Base-by-base conservation (phyloP, 73 alveolate genomes). In the Durusdinium trenchii region DNA sequence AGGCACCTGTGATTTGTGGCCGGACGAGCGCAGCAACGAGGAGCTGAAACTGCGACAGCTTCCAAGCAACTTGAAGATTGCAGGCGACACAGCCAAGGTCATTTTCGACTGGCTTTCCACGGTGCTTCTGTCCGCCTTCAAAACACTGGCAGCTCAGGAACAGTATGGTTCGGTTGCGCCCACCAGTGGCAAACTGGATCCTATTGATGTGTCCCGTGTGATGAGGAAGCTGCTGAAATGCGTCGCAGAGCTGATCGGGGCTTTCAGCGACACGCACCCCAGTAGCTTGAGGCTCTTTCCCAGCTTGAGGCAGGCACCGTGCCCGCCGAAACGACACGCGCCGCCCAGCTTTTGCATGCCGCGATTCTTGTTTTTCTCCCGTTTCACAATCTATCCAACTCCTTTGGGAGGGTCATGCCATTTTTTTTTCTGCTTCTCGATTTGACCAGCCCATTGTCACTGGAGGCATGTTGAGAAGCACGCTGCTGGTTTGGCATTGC, bases 251-350 rank as follows among this genome's bases (percentile, higher is more conserved):
- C 96, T 90, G 28, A 67, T 73, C 42, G 86, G 86, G 0, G 96
- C 96, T 10, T 90, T 73, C 86, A 43, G 96, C 18, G 96, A 90
- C 57, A 75, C 83, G 38, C 96, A 90, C 52, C 96, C 96, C 28
- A 90, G 96, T 50, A 64, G 96, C 86, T 50, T 90, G 86, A 75
- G 96, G 50, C 96, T 90, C n/a, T 90, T 90, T 52, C 96, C 96
- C n/a, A 90, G 96, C 96, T 40, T 90, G 73, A 75, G 96, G 89
- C 64, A n/a, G n/a, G n/a, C n/a, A n/a, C n/a, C n/a, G 62, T 3
- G 52, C 12, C 32, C 12, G 69, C 38, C 51, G 35, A 73, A 73
- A 23, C n/a, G 54, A 57, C 23, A 60, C n/a, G 73, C 18, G 30
- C n/a, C 73, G n/a, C 73, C 18, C 73, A 60, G 69, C 69, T 16